Conservation (phyloP, 164 flowering plant genomes). For the Stephania cephalantha region DNA sequence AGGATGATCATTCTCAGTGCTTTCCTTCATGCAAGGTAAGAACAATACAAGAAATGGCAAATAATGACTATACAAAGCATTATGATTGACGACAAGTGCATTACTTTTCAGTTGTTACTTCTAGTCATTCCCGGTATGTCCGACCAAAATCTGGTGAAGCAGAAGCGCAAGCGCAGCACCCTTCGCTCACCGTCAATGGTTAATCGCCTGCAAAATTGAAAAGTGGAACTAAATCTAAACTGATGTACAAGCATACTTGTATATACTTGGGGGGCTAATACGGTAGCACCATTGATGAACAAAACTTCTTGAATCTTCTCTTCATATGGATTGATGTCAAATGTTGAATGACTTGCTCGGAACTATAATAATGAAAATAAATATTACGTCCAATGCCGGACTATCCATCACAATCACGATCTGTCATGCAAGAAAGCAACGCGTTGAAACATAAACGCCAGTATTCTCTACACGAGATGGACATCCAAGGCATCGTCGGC, state of each 20-base stretch:
- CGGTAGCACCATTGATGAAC: too few species aligned
- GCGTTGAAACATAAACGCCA: slow-evolving; percentile 62
- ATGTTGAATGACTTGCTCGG: too few species aligned
- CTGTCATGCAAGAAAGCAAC: slow-evolving; percentile 32
- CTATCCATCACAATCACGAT: neutral
- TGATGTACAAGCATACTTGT: neutral
- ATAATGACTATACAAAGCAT: too few species aligned
- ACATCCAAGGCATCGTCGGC: slow-evolving; percentile 65
- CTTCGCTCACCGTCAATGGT: neutral
- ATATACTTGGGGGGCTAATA: neutral
- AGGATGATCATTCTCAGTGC: too few species aligned
- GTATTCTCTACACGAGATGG: slow-evolving; percentile 43
- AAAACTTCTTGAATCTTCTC: too few species aligned
- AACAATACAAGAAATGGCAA: too few species aligned
- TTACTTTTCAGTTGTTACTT: too few species aligned
- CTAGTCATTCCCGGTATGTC: too few species aligned
- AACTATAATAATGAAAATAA: neutral
- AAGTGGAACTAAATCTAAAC: neutral
- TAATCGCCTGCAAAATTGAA: neutral
- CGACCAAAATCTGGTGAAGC: neutral
- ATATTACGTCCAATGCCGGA: neutral
- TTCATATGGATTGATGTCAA: too few species aligned
- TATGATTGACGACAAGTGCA: too few species aligned
- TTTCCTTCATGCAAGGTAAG: too few species aligned
- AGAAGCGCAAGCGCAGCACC: neutral